Base-by-base conservation (phyloP, 2,329 filamentous ascomycete species). In the Aspergillus costaricaensis region DNA sequence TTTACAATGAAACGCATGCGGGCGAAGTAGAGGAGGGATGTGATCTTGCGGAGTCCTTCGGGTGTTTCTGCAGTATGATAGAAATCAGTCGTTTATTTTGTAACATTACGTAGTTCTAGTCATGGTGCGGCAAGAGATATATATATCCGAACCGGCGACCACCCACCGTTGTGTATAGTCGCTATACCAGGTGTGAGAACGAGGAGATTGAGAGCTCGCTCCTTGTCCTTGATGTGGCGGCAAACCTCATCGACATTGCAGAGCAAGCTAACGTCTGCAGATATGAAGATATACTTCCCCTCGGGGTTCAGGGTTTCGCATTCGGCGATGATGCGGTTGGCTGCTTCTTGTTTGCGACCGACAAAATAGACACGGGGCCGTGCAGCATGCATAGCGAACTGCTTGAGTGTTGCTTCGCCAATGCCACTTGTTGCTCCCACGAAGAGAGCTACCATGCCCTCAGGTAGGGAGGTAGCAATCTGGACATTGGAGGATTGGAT, bases 1-100 rank as follows among this genome's bases (percentile, higher is more conserved):
- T 86, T 85, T 51, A 78, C 58, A 12, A 83, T 79, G 64, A 88
- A 83, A 38, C 84, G 83, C 59, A 82, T 78, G 19, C 86, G 85
- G 5, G 82, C 78, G 71, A 88, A 87, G 72, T 83, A 84, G 14
- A 76, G 74, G n/a, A 88, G 76, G 6, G 82, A 77, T 15, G 80
- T 77, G 23, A 81, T 76, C 25, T 79, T 75, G 58, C 85, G 80
- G 1, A 89, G 75, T 2, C 82, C 83, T 70, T 90, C 87, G 0
- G 74, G 54, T 0, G 85, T 87, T 60, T 49, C 44, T 43, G 27
- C 43, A 8, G 32, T 14, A 36, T 23, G 21, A 23, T 36, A 15
- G 32, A 36, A 2, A 36, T 36, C 32, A 36, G 32, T 36, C 12
- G 32, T 32, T 10, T 3, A 4, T 12, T 32, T 3, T 10, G 30